Percentiles rank a stretch among this genome's conserved stretches.
phyloP scores from a whole-genome alignment of 1,139 yeast genomes.

The Komagataea norvegica region DNA sequence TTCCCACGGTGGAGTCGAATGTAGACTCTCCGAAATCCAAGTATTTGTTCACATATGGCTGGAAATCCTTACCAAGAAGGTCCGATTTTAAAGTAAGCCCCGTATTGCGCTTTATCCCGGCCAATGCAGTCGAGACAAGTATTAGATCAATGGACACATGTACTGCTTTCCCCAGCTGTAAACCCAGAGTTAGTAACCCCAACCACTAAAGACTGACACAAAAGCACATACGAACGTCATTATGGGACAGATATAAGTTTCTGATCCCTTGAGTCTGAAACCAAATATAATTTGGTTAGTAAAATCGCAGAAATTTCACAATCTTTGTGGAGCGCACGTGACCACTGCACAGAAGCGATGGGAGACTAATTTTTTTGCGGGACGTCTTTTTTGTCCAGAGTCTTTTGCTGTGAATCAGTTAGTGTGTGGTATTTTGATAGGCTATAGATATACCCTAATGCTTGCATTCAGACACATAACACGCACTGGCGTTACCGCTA shows the following conservation, averaged over 20 bases:
- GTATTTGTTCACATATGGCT: constrained; percentile 59
- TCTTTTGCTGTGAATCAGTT: too few species aligned
- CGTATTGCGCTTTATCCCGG: constrained; percentile 85
- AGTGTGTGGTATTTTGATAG: too few species aligned
- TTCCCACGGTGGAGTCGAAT: constrained; percentile 68
- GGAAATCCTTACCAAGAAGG: constrained; percentile 44
- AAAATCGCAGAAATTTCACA: background rate
- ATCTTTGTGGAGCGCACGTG: background rate
- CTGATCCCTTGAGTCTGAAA: too few species aligned
- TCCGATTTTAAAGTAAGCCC: constrained; percentile 59
- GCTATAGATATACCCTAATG: constrained; percentile 1
- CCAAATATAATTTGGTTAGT: too few species aligned
- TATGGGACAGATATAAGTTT: background rate
- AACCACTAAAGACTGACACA: background rate
- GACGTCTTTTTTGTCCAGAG: too few species aligned
- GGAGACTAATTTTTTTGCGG: too few species aligned
- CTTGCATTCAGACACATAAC: constrained; percentile 3
- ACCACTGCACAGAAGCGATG: background rate
- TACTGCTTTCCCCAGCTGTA: constrained; percentile 49
- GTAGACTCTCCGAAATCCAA: constrained; percentile 82
- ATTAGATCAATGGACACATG: constrained; percentile 74
- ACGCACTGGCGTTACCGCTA: background rate
- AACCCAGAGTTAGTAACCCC: constrained; percentile 1
- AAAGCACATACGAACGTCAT: constrained; percentile 1
- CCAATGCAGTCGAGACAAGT: constrained; percentile 74